These are phyloP conservation scores for Suhomyces sp. DNA, from an alignment of 805 yeast species.

Conservation along the genomic window DNA sequence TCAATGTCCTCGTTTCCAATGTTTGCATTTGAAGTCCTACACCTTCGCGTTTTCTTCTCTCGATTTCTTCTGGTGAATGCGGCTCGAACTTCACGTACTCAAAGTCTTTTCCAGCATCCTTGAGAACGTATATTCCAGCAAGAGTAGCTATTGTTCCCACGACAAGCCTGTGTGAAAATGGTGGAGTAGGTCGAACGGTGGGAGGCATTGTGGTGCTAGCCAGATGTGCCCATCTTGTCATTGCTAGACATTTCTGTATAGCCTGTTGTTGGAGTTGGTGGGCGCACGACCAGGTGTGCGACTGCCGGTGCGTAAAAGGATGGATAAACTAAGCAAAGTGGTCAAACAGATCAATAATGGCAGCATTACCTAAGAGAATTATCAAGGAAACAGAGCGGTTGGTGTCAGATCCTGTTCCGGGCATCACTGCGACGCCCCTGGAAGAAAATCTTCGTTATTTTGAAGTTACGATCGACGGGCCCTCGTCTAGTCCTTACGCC, in stretches of 20 bases:
- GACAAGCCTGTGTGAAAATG: conserved; percentile 30
- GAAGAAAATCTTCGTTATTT: conserved; percentile 93
- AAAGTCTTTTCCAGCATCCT: conserved; percentile 37
- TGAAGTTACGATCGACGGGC: conserved; percentile 90
- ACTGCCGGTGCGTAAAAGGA: neutral
- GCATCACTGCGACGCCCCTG: conserved; percentile 88
- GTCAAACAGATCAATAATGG: conserved; percentile 30
- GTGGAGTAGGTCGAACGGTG: conserved; percentile 30
- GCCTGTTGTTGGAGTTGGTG: neutral
- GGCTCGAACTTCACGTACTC: conserved; percentile 40
- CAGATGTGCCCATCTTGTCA: neutral
- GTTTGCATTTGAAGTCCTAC: conserved; percentile 27
- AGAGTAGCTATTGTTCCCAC: conserved; percentile 36
- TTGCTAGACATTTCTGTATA: neutral
- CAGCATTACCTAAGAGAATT: conserved; percentile 82
- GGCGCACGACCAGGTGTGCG: conserved; percentile 1
- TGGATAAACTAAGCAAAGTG: neutral
- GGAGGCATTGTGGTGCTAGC: conserved; percentile 11
- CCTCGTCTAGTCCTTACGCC: conserved; percentile 87
- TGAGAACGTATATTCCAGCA: conserved; percentile 33
- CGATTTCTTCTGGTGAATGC: conserved; percentile 37
- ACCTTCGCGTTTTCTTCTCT: conserved; percentile 31
- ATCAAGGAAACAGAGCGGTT: conserved; percentile 94
- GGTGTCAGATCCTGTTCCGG: conserved; percentile 93
- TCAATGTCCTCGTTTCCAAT: conserved; percentile 36